A percentile compares a stretch with the other conserved stretches of the same genome.
Conservation (phyloP, 2,329 filamentous ascomycete species). For the Verticillium tricorpus region DNA sequence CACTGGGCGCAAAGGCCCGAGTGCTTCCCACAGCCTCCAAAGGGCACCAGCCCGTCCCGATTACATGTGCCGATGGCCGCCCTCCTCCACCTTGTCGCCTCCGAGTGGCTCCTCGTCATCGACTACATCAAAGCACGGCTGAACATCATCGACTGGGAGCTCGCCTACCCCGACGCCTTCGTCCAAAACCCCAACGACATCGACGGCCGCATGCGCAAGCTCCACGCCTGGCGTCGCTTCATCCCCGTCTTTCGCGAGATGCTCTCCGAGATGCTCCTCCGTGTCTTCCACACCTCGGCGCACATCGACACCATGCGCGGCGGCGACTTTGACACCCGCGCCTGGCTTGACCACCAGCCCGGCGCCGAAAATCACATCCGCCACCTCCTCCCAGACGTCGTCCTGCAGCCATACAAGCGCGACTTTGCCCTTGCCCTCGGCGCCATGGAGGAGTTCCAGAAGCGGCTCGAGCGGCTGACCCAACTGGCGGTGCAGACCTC, state of each 20-base stretch:
- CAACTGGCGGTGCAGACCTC: slow-evolving; percentile 24
- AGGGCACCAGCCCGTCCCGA: background rate
- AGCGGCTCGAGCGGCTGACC: slow-evolving; percentile 25
- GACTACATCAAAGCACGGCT: slow-evolving; percentile 23
- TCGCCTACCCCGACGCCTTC: slow-evolving; percentile 17
- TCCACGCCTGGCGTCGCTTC: slow-evolving; percentile 19
- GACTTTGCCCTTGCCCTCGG: slow-evolving; percentile 19
- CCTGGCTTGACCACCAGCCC: background rate
- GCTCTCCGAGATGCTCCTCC: slow-evolving; percentile 17
- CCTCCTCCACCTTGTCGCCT: slow-evolving; percentile 18
- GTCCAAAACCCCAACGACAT: slow-evolving; percentile 13
- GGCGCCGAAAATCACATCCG: background rate
- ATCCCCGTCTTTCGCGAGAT: slow-evolving; percentile 22
- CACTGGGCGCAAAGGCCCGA: slow-evolving; percentile 18
- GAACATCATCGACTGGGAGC: slow-evolving; percentile 20
- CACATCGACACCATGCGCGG: slow-evolving; percentile 1
- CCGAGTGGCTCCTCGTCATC: slow-evolving; percentile 20
- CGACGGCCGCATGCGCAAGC: slow-evolving; percentile 16
- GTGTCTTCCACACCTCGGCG: slow-evolving; percentile 9
- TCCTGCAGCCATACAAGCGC: slow-evolving; percentile 9
- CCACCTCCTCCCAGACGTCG: background rate
- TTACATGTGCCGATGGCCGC: slow-evolving; percentile 14
- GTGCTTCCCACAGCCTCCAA: slow-evolving; percentile 5
- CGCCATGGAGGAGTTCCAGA: slow-evolving; percentile 25
- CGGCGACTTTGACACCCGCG: background rate